These are phyloP conservation scores for Russula lepida DNA, from an alignment of 768 basidiomycete genomes.

Conservation along the genomic window DNA sequence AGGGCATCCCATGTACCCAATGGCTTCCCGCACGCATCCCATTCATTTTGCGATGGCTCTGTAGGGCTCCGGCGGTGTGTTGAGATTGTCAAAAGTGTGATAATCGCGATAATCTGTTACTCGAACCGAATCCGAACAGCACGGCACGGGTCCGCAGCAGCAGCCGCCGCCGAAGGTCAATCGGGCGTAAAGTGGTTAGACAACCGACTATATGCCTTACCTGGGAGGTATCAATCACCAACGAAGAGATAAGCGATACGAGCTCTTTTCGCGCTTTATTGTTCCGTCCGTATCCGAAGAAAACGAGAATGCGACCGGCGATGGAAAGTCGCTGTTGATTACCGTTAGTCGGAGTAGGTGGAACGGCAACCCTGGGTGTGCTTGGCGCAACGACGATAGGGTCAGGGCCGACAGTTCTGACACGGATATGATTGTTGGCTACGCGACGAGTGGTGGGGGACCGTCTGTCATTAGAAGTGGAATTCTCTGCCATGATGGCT, in stretches of 20 bases:
- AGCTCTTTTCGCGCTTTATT: slow-evolving; percentile 46
- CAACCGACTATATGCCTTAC: slow-evolving; percentile 28
- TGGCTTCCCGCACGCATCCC: slow-evolving; percentile 54
- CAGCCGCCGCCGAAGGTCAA: slow-evolving; percentile 5
- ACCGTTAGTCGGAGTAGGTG: neutral
- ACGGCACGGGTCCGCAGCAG: too few relatives aligned
- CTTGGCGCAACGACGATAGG: neutral
- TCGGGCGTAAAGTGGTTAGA: slow-evolving; percentile 1
- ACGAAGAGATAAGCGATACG: slow-evolving; percentile 43
- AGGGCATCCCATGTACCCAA: slow-evolving; percentile 59
- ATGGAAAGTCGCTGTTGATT: neutral
- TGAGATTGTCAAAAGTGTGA: slow-evolving; percentile 42
- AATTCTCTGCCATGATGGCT: slow-evolving; percentile 3
- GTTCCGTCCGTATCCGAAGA: slow-evolving; percentile 47
- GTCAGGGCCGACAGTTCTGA: neutral
- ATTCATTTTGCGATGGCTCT: slow-evolving; percentile 39
- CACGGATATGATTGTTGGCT: neutral
- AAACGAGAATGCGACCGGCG: slow-evolving; percentile 27
- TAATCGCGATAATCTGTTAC: slow-evolving; percentile 43
- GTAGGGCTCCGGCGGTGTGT: slow-evolving; percentile 41
- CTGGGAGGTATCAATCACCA: slow-evolving; percentile 46
- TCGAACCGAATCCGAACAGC: neutral
- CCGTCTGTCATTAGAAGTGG: neutral
- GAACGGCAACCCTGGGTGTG: neutral
- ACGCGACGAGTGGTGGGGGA: neutral